Evolutionary conservation across 2,329 filamentous ascomycete genomes (phyloP).

Genomic region (Fusarium lyarnte): DNA sequence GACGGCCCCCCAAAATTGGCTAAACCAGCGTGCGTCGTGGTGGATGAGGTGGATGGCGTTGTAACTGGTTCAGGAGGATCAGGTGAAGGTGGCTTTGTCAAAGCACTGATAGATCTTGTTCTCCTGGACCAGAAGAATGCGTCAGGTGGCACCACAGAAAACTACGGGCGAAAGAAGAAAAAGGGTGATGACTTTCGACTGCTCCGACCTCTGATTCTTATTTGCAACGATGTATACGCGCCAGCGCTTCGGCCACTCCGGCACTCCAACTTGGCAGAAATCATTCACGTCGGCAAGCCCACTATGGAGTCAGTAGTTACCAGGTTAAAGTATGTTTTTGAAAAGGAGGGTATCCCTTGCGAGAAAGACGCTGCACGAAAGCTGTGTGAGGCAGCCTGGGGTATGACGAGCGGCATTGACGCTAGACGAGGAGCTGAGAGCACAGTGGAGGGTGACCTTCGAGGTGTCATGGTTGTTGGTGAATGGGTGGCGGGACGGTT

Average conservation of each 20-base stretch:
- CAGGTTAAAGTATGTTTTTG: constrained; percentile 84
- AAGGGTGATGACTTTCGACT: constrained; percentile 89
- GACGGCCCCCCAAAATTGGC: constrained; percentile 72
- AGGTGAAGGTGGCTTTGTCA: constrained; percentile 94
- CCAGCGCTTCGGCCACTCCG: constrained; percentile 85
- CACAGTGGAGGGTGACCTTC: constrained; percentile 76
- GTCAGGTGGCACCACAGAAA: constrained; percentile 40
- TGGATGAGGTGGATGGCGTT: constrained; percentile 97
- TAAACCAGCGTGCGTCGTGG: constrained; percentile 89
- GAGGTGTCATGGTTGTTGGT: constrained; percentile 85
- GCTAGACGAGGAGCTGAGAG: constrained; percentile 73
- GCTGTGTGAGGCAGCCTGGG: constrained; percentile 85
- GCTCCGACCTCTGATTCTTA: constrained; percentile 87
- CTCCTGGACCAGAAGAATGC: constrained; percentile 84
- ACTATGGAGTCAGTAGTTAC: constrained; percentile 85
- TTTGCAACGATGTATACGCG: constrained; percentile 98
- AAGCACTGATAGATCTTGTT: constrained; percentile 91
- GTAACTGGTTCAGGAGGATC: constrained; percentile 79
- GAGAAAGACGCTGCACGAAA: constrained; percentile 90
- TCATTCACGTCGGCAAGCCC: constrained; percentile 91
- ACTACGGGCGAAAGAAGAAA: constrained; percentile 63
- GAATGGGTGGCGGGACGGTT: constrained; percentile 86
- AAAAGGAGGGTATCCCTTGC: constrained; percentile 86
- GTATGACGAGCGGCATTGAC: constrained; percentile 77
- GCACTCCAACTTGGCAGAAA: constrained; percentile 85